Base-by-base conservation (phyloP, 306 rosid species). In the apple (Malus domestica) region DNA sequence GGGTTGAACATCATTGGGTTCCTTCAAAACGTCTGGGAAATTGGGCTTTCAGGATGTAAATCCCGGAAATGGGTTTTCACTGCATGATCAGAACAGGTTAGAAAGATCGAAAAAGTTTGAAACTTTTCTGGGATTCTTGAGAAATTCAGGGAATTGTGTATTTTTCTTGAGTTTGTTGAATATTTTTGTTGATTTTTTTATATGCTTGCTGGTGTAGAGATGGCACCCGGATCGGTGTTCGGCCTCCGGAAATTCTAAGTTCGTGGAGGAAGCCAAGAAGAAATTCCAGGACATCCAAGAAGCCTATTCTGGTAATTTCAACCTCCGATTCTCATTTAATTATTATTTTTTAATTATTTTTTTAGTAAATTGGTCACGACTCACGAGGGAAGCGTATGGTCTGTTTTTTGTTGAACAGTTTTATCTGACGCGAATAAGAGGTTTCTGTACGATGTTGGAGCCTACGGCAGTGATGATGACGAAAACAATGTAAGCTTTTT, bases 151-250 rank as follows among this genome's bases (percentile, higher is more conserved):
- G 69, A 78, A 44, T 32, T 68, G 18, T 62, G 8, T 62, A 29
- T 54, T 44, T 8, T 58, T n/a, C 4, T 68, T 29, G 44, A 0
- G 3, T 55, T 40, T 15, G 29, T 20, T 62, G 60, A 27, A 6
- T 19, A 30, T 4, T 42, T 10, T 55, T 29, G 12, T 51, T 23
- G 18, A 12, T 15, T 69, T 35, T 59, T 73, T 29, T 74, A 33
- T 64, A 60, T 70, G 29, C 73, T 85, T 88, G 65, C 61, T 83
- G 85, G 71, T 57, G 46, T 81, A 96, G 99, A 92, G 78, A 90
- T 96, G 99, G 99, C 99, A 96, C 79, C 99, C 98, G 32, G 99
- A 96, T 92, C 99, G 99, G 70, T 92, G 93, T 86, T 90, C 96
- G 32, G 91, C 96, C 0, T 67, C 89, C 1, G 95, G 97, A 40